A percentile compares a stretch with the other conserved stretches of the same genome.
Evolutionary conservation across 2,329 filamentous ascomycete genomes (phyloP).

Genomic region (Graphium sp.): DNA sequence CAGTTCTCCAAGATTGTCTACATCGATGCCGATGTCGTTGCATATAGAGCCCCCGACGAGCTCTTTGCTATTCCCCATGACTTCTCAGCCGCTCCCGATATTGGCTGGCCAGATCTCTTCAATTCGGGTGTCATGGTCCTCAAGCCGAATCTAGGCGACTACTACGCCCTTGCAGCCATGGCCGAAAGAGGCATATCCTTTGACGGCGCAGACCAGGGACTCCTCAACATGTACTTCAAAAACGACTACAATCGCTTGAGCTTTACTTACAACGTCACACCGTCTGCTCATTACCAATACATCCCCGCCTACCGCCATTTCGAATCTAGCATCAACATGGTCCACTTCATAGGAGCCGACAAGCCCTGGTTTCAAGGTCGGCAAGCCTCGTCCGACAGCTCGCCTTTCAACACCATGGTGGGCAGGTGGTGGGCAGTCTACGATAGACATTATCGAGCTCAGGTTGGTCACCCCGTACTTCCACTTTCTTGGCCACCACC

Average conservation of each 20-base stretch:
- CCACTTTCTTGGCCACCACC: constrained; percentile 1
- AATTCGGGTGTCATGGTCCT: constrained; percentile 96
- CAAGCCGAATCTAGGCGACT: constrained; percentile 72
- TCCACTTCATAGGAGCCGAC: constrained; percentile 83
- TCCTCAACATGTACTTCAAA: constrained; percentile 89
- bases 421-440: constrained; percentile 90
- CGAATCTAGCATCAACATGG: constrained; percentile 72
- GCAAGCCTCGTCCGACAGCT: constrained; percentile 25
- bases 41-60: constrained; percentile 79
- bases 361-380: constrained; percentile 75
- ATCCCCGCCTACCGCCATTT: constrained; percentile 89
- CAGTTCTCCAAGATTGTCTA: constrained; percentile 91
- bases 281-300: constrained; percentile 94
- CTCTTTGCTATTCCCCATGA: constrained; percentile 51
- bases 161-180: constrained; percentile 68
- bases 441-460: constrained; percentile 60
- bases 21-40: constrained; percentile 86
- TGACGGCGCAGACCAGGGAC: constrained; percentile 88
- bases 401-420: constrained; percentile 51
- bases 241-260: constrained; percentile 71
- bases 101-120: constrained; percentile 96
- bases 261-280: constrained; percentile 95
- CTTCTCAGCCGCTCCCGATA: constrained; percentile 70
- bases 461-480: constrained; percentile 21
- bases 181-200: constrained; percentile 82